Evolutionary conservation across 1,284 basidiomycete genomes (phyloP).

Genomic region (Fomes fomentarius): DNA sequence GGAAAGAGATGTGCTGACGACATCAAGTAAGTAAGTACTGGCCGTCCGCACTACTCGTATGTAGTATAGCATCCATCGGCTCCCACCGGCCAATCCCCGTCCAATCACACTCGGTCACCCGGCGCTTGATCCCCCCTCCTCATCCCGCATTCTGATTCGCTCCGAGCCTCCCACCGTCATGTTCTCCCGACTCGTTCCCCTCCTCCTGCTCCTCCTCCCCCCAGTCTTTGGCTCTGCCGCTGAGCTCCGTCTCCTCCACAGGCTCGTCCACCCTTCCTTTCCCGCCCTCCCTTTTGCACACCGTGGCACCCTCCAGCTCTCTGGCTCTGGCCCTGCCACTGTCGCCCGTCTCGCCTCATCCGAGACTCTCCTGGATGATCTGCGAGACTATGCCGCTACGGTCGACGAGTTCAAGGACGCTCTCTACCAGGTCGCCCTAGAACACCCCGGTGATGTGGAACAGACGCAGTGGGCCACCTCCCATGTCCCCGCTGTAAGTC

Average conservation of each 20-base stretch:
- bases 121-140: conserved; percentile 9
- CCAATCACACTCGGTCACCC: conserved; percentile 2
- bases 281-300: conserved; percentile 36
- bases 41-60: neutral
- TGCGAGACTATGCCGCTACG: conserved; percentile 11
- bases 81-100: neutral
- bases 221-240: conserved; percentile 18
- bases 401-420: conserved; percentile 35
- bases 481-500: conserved; percentile 72
- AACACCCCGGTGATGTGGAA: conserved; percentile 49
- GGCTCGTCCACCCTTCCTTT: conserved; percentile 43
- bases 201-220: conserved; percentile 23
- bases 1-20: conserved; percentile 12
- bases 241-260: conserved; percentile 40
- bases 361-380: conserved; percentile 42
- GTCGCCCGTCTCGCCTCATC: conserved; percentile 36
- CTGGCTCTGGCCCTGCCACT: conserved; percentile 25
- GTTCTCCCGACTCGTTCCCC: conserved; percentile 25
- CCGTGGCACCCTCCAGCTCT: conserved; percentile 38
- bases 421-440: conserved; percentile 77
- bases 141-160: conserved; percentile 17
- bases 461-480: conserved; percentile 63
- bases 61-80: conserved; percentile 1
- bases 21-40: too few relatives aligned
- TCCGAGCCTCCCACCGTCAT: conserved; percentile 11